phyloP scores from a whole-genome alignment of 495 filamentous ascomycete genomes.

The Zalerion maritima region DNA sequence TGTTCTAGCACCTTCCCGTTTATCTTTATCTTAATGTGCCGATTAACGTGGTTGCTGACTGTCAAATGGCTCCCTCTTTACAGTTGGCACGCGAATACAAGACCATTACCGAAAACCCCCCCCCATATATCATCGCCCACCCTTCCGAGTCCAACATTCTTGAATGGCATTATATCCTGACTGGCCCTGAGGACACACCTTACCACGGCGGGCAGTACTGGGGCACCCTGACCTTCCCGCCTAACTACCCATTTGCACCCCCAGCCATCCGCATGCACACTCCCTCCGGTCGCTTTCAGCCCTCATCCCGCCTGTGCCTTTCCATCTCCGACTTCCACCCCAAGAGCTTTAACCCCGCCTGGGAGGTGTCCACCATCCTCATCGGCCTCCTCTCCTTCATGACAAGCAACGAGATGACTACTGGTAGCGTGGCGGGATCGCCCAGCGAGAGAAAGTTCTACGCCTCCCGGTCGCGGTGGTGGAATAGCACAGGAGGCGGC shows the following conservation, averaged over 20 bases:
- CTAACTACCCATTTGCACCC: slow-evolving; percentile 93
- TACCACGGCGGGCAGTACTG: slow-evolving; percentile 96
- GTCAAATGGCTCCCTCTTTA: too few relatives aligned
- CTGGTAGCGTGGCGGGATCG: slow-evolving; percentile 69
- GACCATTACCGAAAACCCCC: slow-evolving; percentile 77
- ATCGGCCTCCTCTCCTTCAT: slow-evolving; percentile 93
- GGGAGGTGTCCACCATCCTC: slow-evolving; percentile 92
- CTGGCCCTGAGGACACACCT: slow-evolving; percentile 84
- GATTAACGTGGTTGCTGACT: slow-evolving; percentile 4
- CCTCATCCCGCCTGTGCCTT: slow-evolving; percentile 79
- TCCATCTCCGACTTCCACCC: slow-evolving; percentile 96
- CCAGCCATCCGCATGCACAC: slow-evolving; percentile 99
- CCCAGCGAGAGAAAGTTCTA: slow-evolving; percentile 65
- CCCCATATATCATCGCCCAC: slow-evolving; percentile 85
- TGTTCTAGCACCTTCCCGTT: slow-evolving; percentile 16
- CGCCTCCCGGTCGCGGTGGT: slow-evolving; percentile 75
- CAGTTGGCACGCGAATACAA: slow-evolving; percentile 92
- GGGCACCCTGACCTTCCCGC: slow-evolving; percentile 90
- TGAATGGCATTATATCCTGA: slow-evolving; percentile 99
- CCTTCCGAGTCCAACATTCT: slow-evolving; percentile 92
- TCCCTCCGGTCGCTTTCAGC: slow-evolving; percentile 87
- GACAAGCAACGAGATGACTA: slow-evolving; percentile 98
- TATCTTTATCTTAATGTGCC: neutral
- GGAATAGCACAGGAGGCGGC: slow-evolving; percentile 95
- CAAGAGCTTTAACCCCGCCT: slow-evolving; percentile 96